Evolutionary conservation across 23 red algal species (phyloP).

Genomic region (Gracilaria domingensis): DNA sequence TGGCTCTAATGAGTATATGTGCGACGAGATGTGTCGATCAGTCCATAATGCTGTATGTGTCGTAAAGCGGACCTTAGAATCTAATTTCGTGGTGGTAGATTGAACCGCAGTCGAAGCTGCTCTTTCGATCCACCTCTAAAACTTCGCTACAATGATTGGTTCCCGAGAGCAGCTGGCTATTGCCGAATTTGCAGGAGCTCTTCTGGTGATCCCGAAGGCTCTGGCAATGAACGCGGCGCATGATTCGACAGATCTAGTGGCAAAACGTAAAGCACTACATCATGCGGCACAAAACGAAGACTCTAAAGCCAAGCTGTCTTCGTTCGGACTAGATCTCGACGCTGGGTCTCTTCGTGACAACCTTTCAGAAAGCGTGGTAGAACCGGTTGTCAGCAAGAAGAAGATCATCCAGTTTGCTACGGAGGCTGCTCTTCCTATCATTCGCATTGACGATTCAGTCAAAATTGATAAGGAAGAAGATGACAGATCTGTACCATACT

Average conservation of each 20-base stretch:
- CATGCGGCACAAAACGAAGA: constrained; percentile 80
- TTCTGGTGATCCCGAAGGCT: constrained; percentile 97
- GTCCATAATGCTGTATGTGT: constrained; percentile 86
- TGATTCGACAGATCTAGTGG: constrained; percentile 93
- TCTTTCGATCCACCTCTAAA: constrained; percentile 90
- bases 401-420: constrained; percentile 98
- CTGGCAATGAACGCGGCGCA: constrained; percentile 92
- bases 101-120: constrained; percentile 92
- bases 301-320: constrained; percentile 60
- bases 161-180: constrained; percentile 95
- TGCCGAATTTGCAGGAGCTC: constrained; percentile 93
- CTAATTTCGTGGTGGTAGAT: constrained; percentile 85
- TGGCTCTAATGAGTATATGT: constrained; percentile 95
- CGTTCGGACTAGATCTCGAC: constrained; percentile 87
- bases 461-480: constrained; percentile 73
- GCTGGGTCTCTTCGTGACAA: constrained; percentile 83
- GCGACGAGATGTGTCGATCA: constrained; percentile 94
- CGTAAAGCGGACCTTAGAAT: constrained; percentile 92
- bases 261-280: constrained; percentile 84
- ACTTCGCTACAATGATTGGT: constrained; percentile 94
- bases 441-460: constrained; percentile 97
- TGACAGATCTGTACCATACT: constrained; percentile 62
- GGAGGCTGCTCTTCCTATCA: constrained; percentile 93
- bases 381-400: constrained; percentile 95
- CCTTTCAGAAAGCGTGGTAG: constrained; percentile 84